A percentile compares a stretch with the other conserved stretches of the same genome.
These are phyloP conservation scores for Scheffersomyces lignicola DNA, from an alignment of 1,139 yeast species.

Conservation along the genomic window DNA sequence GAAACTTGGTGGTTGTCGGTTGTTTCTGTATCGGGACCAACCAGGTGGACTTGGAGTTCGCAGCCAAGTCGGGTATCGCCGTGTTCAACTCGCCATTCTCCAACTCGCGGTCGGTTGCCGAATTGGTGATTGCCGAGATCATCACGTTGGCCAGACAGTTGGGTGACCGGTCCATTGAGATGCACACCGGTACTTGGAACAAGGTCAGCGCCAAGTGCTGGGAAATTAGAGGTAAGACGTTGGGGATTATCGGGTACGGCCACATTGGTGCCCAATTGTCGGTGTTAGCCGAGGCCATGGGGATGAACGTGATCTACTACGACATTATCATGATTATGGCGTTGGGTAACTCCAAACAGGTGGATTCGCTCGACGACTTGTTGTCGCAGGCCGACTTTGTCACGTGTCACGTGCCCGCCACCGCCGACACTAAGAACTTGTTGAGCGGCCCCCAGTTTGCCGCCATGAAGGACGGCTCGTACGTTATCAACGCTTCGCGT, in stretches of 20 bases:
- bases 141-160: constrained; percentile 93
- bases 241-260: constrained; percentile 97
- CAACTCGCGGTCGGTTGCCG: constrained; percentile 98
- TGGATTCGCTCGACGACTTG: constrained; percentile 77
- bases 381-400: constrained; percentile 83
- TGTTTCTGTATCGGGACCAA: constrained; percentile 99
- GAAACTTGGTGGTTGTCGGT: constrained; percentile 86
- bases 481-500: constrained; percentile 93
- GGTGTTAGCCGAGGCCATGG: constrained; percentile 96
- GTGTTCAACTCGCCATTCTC: constrained; percentile 99
- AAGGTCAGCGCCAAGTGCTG: constrained; percentile 94
- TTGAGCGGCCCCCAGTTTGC: constrained; percentile 89
- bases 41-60: constrained; percentile 91
- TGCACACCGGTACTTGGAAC: constrained; percentile 98
- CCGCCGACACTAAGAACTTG: constrained; percentile 88
- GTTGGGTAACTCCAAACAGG: constrained; percentile 96
- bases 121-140: constrained; percentile 92
- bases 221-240: constrained; percentile 98
- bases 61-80: constrained; percentile 91
- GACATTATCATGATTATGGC: constrained; percentile 94
- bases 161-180: constrained; percentile 94
- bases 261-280: constrained; percentile 98
- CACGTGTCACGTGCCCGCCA: constrained; percentile 92
- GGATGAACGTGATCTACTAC: constrained; percentile 94
- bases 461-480: constrained; percentile 95